Percentiles rank a stretch among this genome's conserved stretches.
Conservation (phyloP, 1,284 basidiomycete species). For the Coniferiporia weirii region DNA sequence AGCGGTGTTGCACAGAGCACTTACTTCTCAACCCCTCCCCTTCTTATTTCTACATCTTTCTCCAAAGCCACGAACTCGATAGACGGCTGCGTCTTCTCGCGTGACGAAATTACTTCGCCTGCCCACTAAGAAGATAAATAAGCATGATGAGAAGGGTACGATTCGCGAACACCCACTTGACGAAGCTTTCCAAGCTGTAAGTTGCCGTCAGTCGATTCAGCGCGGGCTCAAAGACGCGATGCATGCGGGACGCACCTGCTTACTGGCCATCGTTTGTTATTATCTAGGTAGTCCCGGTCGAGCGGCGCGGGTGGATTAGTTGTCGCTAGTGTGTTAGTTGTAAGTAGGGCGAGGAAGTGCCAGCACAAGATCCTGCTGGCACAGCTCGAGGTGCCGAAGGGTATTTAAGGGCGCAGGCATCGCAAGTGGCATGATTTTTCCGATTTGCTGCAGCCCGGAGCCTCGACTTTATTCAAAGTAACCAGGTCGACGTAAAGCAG, state of each 20-base stretch:
- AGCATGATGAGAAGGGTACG: constrained; percentile 21
- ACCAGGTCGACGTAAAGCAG: no score
- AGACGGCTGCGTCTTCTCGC: constrained; percentile 61
- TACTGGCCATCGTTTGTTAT: constrained; percentile 46
- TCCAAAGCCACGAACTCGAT: constrained; percentile 66
- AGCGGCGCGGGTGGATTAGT: not conserved
- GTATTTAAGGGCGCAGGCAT: no score
- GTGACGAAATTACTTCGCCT: constrained; percentile 68
- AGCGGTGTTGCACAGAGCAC: constrained; percentile 22
- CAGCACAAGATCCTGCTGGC: no score
- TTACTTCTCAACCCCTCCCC: constrained; percentile 58
- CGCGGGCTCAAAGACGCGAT: not conserved
- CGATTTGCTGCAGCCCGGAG: no score
- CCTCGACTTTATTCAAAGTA: no score
- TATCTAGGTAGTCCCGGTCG: not conserved
- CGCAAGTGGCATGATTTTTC: no score
- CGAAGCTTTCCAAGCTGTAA: constrained; percentile 58
- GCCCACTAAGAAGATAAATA: constrained; percentile 53
- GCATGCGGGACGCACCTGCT: constrained; percentile 37
- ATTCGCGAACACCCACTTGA: constrained; percentile 39
- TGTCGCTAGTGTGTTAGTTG: not conserved
- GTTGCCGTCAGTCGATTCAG: not conserved
- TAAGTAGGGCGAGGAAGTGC: no score
- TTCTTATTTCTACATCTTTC: constrained; percentile 62
- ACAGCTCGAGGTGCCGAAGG: no score